A percentile compares a stretch with the other conserved stretches of the same genome.
phyloP scores from a whole-genome alignment of 257 asterid genomes.

The Cruciata laevipes region DNA sequence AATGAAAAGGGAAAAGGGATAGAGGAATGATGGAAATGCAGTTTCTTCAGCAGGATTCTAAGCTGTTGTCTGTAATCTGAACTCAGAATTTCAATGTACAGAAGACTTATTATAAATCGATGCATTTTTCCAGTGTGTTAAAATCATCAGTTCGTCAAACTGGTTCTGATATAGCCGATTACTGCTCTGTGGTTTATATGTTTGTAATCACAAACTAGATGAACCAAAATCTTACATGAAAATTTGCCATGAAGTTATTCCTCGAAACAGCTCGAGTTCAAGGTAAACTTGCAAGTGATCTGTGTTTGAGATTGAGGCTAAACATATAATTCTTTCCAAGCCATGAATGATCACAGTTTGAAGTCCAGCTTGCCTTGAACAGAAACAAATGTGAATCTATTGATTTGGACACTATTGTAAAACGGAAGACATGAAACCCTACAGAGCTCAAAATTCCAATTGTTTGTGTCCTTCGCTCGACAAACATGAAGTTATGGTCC shows the following conservation, averaged over 20 bases:
- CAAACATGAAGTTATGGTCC: neutral
- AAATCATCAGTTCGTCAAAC: neutral
- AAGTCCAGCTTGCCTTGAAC: neutral
- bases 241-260: no score
- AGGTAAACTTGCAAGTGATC: neutral
- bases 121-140: neutral
- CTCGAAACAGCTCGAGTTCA: no score
- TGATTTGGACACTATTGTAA: neutral
- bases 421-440: neutral
- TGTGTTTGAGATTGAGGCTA: neutral
- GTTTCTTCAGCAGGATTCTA: neutral
- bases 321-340: neutral
- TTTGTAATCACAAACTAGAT: no score
- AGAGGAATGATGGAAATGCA: neutral
- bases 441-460: neutral
- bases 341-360: neutral
- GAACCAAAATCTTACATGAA: no score
- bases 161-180: no score
- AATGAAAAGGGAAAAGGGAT: neutral
- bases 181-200: no score
- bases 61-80: neutral
- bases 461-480: neutral
- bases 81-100: constrained; percentile 14
- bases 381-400: neutral
- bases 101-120: constrained; percentile 5